A percentile compares a stretch with the other conserved stretches of the same genome.
These are phyloP conservation scores for Pinguiococcus pyrenoidosus DNA, from an alignment of 108 stramenopile species.

Conservation along the genomic window DNA sequence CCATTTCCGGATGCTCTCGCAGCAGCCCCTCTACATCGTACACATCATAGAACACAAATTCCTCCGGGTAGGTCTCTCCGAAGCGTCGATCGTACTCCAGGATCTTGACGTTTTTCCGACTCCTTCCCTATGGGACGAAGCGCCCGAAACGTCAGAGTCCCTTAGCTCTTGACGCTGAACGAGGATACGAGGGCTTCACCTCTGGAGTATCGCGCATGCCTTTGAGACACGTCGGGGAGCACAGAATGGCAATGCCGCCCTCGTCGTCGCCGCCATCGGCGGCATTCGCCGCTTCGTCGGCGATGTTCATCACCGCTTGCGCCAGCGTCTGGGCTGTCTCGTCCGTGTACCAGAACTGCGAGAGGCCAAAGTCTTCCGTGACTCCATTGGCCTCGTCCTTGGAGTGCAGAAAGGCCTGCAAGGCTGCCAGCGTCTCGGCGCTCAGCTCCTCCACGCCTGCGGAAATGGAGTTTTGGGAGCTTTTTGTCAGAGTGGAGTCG, in stretches of 20 bases:
- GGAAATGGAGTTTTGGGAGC: too few species aligned
- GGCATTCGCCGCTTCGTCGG: constrained; percentile 1
- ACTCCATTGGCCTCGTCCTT: not conserved
- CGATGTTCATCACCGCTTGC: constrained; percentile 1
- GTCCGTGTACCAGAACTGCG: constrained; percentile 24
- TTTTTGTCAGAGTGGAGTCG: too few species aligned
- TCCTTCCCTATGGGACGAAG: too few species aligned
- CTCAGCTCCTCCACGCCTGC: not conserved
- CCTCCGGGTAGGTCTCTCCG: constrained; percentile 14
- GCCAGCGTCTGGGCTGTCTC: constrained; percentile 13
- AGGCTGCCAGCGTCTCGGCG: not conserved
- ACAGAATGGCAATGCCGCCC: constrained; percentile 7
- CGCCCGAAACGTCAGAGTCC: too few species aligned
- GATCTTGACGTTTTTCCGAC: constrained; percentile 3
- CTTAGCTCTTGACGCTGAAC: too few species aligned
- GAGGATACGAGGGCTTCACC: not conserved
- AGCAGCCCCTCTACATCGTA: too few species aligned
- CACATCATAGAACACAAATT: constrained; percentile 5
- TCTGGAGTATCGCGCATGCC: too few species aligned
- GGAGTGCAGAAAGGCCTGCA: not conserved
- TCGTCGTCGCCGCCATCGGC: not conserved
- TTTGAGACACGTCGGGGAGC: constrained; percentile 15
- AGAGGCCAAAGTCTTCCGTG: constrained; percentile 25
- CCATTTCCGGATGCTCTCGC: too few species aligned
- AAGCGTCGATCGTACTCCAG: constrained; percentile 17